Conservation (phyloP, 164 flowering plant species). For the Akebia trifoliata region DNA sequence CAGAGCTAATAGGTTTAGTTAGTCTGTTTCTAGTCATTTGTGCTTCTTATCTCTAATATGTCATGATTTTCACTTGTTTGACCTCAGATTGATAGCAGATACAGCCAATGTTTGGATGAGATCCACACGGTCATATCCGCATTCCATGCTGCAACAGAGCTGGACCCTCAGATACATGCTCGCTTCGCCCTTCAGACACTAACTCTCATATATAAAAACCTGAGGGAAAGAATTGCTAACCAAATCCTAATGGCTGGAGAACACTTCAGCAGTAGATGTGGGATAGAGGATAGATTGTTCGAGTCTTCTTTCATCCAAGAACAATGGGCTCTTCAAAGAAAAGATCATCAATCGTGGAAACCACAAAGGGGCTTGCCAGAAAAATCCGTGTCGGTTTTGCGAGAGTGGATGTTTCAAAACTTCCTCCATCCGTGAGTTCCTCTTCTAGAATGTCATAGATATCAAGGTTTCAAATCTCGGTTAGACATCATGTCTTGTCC, state of each 20-base stretch:
- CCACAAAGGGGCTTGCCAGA: slow-evolving; percentile 98
- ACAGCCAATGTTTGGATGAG: slow-evolving; percentile 72
- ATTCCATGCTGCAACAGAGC: slow-evolving; percentile 77
- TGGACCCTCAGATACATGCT: slow-evolving; percentile 63
- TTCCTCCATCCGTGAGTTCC: slow-evolving; percentile 90
- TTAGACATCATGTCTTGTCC: too few relatives aligned
- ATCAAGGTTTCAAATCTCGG: too few relatives aligned
- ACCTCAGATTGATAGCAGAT: slow-evolving; percentile 67
- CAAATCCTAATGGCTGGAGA: slow-evolving; percentile 55
- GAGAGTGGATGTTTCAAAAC: slow-evolving; percentile 98
- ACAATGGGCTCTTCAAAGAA: slow-evolving; percentile 82
- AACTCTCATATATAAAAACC: slow-evolving; percentile 45
- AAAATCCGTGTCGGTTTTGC: slow-evolving; percentile 79
- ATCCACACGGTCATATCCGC: slow-evolving; percentile 70
- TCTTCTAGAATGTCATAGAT: background rate
- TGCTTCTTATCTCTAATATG: too few relatives aligned
- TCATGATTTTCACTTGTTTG: background rate
- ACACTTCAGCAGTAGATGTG: slow-evolving; percentile 14
- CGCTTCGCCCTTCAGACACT: slow-evolving; percentile 70
- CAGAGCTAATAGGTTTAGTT: too few relatives aligned
- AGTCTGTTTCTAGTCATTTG: too few relatives aligned
- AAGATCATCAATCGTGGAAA: slow-evolving; percentile 79
- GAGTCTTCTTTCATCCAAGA: slow-evolving; percentile 63
- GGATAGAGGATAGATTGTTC: slow-evolving; percentile 35
- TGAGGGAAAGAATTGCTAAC: slow-evolving; percentile 68